Evolutionary conservation across 768 basidiomycete species (phyloP).

Genomic region (Tricholomella constricta): DNA sequence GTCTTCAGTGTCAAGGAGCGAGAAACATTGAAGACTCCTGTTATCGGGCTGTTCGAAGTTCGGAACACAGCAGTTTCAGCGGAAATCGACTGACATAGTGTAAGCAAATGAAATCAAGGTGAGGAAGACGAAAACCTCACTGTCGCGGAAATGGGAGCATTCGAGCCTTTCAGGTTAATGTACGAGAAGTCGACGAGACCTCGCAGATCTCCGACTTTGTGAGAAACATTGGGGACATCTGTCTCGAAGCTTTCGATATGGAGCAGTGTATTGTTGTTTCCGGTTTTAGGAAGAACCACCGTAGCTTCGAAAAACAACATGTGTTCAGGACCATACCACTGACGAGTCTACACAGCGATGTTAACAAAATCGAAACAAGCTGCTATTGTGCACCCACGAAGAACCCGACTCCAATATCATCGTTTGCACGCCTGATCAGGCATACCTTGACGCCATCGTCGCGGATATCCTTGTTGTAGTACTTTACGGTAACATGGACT

Average conservation of each 20-base stretch:
- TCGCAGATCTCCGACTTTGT: slow-evolving; percentile 37
- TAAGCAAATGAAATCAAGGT: background rate
- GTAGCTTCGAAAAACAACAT: slow-evolving; percentile 32
- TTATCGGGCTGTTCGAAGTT: slow-evolving; percentile 39
- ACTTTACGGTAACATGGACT: slow-evolving; percentile 28
- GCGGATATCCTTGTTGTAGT: slow-evolving; percentile 17
- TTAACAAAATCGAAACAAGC: background rate
- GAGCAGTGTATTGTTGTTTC: slow-evolving; percentile 18
- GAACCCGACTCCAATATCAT: slow-evolving; percentile 36
- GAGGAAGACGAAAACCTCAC: slow-evolving; percentile 22
- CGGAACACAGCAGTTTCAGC: slow-evolving; percentile 18
- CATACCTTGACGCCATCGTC: slow-evolving; percentile 31
- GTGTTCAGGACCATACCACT: slow-evolving; percentile 3
- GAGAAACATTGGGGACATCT: slow-evolving; percentile 38
- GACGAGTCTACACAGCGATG: slow-evolving; percentile 2
- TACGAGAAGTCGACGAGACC: slow-evolving; percentile 36
- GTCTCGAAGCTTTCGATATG: slow-evolving; percentile 46
- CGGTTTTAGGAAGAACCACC: slow-evolving; percentile 37
- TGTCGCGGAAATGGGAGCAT: slow-evolving; percentile 34
- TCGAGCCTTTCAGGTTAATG: slow-evolving; percentile 36
- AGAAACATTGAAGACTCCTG: slow-evolving; percentile 41
- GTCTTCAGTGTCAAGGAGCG: slow-evolving; percentile 39
- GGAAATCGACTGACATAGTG: slow-evolving; percentile 19
- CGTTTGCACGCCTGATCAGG: slow-evolving; percentile 23
- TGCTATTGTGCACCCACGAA: slow-evolving; percentile 29